These are phyloP conservation scores for Carex pumila DNA, from an alignment of 176 grass and related monocot species.

Conservation along the genomic window DNA sequence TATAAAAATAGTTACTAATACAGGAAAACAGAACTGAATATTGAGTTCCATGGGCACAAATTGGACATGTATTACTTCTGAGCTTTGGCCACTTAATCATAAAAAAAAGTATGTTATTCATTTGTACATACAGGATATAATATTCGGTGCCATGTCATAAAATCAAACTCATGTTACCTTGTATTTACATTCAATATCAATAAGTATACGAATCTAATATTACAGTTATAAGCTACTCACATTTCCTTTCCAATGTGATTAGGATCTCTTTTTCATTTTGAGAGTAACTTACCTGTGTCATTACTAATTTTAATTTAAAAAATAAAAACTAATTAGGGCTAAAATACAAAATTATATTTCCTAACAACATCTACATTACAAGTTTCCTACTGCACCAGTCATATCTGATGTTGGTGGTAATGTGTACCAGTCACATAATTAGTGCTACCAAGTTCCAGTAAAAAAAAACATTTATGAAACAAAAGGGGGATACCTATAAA, in stretches of 20 bases:
- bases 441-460: neutral
- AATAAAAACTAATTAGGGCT: neutral
- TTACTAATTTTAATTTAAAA: neutral
- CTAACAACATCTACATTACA: neutral
- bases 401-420: neutral
- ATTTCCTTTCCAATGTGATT: neutral
- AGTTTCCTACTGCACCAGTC: neutral
- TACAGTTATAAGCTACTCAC: neutral
- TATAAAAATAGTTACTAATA: neutral
- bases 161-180: neutral
- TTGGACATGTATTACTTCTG: neutral
- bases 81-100: neutral
- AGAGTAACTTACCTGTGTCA: neutral
- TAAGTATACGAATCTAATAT: neutral
- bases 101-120: neutral
- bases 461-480: neutral
- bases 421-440: neutral
- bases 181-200: neutral
- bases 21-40: neutral
- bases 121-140: neutral
- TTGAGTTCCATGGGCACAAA: neutral
- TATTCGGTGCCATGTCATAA: neutral
- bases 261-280: neutral
- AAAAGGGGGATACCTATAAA: conserved; percentile 60
- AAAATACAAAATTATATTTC: neutral